Evolutionary conservation across 352 stramenopile genomes (phyloP).

Genomic region (Pythium brachiatum): DNA sequence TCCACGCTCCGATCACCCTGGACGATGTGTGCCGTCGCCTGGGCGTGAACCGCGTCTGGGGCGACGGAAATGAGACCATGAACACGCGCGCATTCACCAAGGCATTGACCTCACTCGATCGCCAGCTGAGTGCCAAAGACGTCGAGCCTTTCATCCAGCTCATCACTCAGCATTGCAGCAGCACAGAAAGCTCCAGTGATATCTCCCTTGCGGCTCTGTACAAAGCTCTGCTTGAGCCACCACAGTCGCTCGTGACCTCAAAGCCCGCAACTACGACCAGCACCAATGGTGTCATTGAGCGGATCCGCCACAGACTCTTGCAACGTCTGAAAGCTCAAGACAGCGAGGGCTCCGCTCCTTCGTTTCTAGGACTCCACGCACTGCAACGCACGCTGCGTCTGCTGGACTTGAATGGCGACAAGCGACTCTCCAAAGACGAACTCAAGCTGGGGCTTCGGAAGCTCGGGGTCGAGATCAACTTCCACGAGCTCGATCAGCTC

Average conservation of each 20-base stretch:
- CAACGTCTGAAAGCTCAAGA: constrained; percentile 18
- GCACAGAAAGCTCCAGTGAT: constrained; percentile 13
- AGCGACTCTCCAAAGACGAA: constrained; percentile 54
- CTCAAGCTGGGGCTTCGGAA: constrained; percentile 51
- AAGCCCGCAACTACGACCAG: not conserved
- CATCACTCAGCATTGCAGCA: constrained; percentile 22
- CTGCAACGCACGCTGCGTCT: constrained; percentile 42
- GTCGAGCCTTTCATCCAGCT: constrained; percentile 28
- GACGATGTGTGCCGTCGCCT: constrained; percentile 50
- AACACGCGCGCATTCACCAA: constrained; percentile 52
- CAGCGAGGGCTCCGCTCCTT: not conserved
- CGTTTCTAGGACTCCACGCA: constrained; percentile 29
- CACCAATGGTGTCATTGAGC: constrained; percentile 17
- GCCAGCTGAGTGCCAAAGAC: constrained; percentile 37
- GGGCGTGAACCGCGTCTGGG: constrained; percentile 53
- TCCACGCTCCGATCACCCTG: constrained; percentile 27
- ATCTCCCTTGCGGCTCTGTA: constrained; percentile 26
- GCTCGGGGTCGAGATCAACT: constrained; percentile 56
- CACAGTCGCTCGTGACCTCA: not conserved
- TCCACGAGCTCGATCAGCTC: constrained; percentile 63
- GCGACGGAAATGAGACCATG: constrained; percentile 60
- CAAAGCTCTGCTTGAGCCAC: not conserved
- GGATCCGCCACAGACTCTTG: constrained; percentile 12
- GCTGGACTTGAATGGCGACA: constrained; percentile 43
- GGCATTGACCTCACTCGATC: constrained; percentile 36